phyloP scores from a whole-genome alignment of 176 grass and related monocot species.

The Rhipidocladum racemiflorum region DNA sequence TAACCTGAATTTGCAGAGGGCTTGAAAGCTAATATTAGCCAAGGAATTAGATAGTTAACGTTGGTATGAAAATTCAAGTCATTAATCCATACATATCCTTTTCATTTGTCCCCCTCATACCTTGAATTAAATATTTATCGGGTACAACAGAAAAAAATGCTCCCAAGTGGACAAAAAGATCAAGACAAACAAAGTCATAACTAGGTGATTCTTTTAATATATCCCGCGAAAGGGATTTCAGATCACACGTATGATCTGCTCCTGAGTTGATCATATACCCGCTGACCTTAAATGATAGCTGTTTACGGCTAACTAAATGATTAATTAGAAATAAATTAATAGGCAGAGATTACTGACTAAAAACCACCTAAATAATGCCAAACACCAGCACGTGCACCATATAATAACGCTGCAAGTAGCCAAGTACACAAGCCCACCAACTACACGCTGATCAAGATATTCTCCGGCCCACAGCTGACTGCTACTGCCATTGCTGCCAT shows the following conservation, averaged over 20 bases:
- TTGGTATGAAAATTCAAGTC: not conserved
- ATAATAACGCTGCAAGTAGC: slow-evolving; percentile 8
- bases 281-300: slow-evolving; percentile 19
- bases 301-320: slow-evolving; percentile 5
- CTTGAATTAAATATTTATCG: not conserved
- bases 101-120: not conserved
- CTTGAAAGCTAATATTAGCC: not conserved
- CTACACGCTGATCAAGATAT: not conserved
- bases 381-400: slow-evolving; percentile 12
- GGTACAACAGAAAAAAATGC: not conserved
- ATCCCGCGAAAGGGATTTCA: slow-evolving; percentile 13
- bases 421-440: not conserved
- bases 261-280: not conserved
- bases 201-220: not conserved
- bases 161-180: slow-evolving; percentile 31
- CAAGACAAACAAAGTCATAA: slow-evolving; percentile 29
- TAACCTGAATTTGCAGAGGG: not conserved
- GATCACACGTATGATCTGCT: slow-evolving; percentile 12
- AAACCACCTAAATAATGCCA: slow-evolving; percentile 12
- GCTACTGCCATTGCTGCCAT: no score
- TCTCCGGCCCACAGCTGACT: no score
- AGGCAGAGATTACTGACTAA: not conserved
- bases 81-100: not conserved
- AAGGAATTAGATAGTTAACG: not conserved
- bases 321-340: not conserved